Percentiles rank a stretch among this genome's conserved stretches.
phyloP scores from a whole-genome alignment of 352 stramenopile genomes.

The Stramenopiles sp. region DNA sequence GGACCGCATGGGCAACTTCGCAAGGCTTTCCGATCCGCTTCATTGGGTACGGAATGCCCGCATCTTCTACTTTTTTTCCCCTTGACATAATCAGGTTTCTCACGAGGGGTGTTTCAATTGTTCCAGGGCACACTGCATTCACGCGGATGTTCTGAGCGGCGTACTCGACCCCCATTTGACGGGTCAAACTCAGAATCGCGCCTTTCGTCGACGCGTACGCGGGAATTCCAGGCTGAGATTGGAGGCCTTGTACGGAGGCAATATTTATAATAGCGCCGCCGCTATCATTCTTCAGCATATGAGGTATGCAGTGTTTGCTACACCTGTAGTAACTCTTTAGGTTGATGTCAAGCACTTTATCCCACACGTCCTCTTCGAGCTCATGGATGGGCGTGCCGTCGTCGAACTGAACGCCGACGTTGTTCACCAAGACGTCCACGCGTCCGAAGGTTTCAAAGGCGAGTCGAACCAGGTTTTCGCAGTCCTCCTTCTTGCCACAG shows the following conservation, averaged over 20 bases:
- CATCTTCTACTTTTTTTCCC: not conserved
- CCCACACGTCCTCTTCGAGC: too few species aligned
- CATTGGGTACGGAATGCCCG: not conserved
- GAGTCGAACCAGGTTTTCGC: not conserved
- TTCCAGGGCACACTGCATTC: constrained; percentile 53
- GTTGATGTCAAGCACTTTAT: too few species aligned
- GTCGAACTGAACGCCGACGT: not conserved
- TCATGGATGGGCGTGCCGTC: too few species aligned
- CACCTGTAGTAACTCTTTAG: too few species aligned
- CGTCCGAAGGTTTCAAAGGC: not conserved
- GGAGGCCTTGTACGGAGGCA: not conserved
- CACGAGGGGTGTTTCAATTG: constrained; percentile 54
- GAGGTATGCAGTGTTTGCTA: too few species aligned
- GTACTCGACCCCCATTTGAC: constrained; percentile 53
- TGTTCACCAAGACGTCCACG: constrained; percentile 6
- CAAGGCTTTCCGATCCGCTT: constrained; percentile 39
- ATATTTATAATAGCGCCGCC: not conserved
- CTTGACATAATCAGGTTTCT: constrained; percentile 64
- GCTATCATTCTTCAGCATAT: not conserved
- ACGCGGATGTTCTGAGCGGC: constrained; percentile 61
- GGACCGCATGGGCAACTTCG: constrained; percentile 57
- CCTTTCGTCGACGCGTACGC: constrained; percentile 28
- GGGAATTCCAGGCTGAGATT: not conserved
- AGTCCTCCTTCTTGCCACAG: not conserved
- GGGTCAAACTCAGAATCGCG: constrained; percentile 58